Conservation (phyloP, 306 rosid species). For the Pachyrhizus erosus region DNA sequence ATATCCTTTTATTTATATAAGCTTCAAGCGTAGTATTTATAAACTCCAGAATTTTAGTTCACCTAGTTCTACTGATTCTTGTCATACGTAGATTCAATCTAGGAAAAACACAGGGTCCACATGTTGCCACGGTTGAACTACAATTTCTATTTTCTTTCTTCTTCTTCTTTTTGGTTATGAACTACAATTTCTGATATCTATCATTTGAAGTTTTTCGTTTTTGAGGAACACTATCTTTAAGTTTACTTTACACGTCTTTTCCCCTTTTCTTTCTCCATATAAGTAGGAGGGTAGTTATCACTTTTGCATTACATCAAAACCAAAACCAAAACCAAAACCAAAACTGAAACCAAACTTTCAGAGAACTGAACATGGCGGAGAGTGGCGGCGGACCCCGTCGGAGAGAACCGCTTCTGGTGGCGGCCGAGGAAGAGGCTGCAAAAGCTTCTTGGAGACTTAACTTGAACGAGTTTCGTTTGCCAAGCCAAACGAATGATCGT, state of each 20-base stretch:
- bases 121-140: too few relatives aligned
- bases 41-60: too few relatives aligned
- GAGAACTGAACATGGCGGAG: conserved; percentile 12
- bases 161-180: too few relatives aligned
- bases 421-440: background rate
- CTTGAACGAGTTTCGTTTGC: conserved; percentile 20
- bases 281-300: background rate
- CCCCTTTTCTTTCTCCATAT: background rate
- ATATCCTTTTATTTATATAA: too few relatives aligned
- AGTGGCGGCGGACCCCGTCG: background rate
- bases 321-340: background rate
- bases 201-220: too few relatives aligned
- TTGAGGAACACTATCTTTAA: too few relatives aligned
- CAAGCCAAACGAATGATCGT: background rate
- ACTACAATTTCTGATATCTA: too few relatives aligned
- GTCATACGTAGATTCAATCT: too few relatives aligned
- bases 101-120: too few relatives aligned
- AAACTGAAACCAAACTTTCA: background rate
- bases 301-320: background rate
- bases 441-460: conserved; percentile 20
- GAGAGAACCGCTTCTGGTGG: background rate
- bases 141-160: too few relatives aligned
- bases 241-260: background rate
- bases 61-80: too few relatives aligned
- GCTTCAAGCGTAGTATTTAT: too few relatives aligned